A percentile compares a stretch with the other conserved stretches of the same genome.
Conservation (phyloP, 441 rosid species). For the Syzygium syzygioides region DNA sequence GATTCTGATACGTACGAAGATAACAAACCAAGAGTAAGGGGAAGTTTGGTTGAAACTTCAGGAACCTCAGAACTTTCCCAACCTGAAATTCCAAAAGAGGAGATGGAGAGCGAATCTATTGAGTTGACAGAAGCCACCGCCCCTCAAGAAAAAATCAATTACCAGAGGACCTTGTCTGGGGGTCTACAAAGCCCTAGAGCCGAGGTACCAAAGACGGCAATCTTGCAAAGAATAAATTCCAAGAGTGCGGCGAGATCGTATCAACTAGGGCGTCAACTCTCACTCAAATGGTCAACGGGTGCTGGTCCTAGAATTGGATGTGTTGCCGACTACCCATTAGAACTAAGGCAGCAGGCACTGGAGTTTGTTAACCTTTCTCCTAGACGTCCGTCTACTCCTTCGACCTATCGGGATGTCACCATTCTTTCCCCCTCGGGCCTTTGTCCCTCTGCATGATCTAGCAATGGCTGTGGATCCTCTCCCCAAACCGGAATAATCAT, state of each 20-base stretch:
- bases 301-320: slow-evolving; percentile 96
- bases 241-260: slow-evolving; percentile 64
- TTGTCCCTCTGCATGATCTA: not conserved
- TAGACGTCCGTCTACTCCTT: slow-evolving; percentile 30
- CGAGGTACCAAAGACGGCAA: slow-evolving; percentile 45
- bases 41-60: not conserved
- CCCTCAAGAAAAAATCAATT: slow-evolving; percentile 20
- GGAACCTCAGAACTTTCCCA: slow-evolving; percentile 4
- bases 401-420: not conserved
- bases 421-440: not conserved
- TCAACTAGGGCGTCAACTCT: slow-evolving; percentile 74
- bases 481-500: not conserved
- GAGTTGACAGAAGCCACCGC: slow-evolving; percentile 16
- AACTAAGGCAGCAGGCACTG: slow-evolving; percentile 70
- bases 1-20: slow-evolving; percentile 51
- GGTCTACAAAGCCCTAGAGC: slow-evolving; percentile 71
- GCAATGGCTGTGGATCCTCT: not conserved
- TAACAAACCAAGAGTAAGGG: slow-evolving; percentile 12
- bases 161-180: slow-evolving; percentile 77
- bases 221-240: slow-evolving; percentile 79
- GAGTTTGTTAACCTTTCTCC: slow-evolving; percentile 85
- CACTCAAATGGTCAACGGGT: slow-evolving; percentile 83
- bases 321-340: slow-evolving; percentile 75
- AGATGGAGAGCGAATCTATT: slow-evolving; percentile 6
- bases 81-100: slow-evolving; percentile 13